Evolutionary conservation across 805 yeast genomes (phyloP).

Genomic region (Ogataea henricii): DNA sequence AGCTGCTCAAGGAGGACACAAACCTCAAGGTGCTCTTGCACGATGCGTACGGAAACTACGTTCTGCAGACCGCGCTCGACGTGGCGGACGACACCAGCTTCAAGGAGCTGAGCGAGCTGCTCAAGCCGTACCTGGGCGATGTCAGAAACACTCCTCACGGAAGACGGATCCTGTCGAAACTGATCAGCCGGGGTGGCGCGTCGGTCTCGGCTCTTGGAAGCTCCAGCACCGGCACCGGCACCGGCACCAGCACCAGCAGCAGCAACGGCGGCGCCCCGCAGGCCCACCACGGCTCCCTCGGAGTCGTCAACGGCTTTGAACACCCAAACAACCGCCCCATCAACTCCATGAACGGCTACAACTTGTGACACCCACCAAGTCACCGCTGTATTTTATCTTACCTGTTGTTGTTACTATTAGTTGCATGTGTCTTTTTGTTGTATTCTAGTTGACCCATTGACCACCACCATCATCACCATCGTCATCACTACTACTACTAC

Average conservation of each 20-base stretch:
- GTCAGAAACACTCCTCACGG: constrained; percentile 94
- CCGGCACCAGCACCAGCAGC: neutral
- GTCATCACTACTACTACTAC: constrained; percentile 10
- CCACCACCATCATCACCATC: constrained; percentile 14
- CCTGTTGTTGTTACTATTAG: constrained; percentile 13
- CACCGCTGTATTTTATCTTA: constrained; percentile 17
- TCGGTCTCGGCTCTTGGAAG: constrained; percentile 12
- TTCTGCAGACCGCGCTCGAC: constrained; percentile 58
- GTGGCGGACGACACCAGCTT: constrained; percentile 56
- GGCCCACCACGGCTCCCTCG: neutral
- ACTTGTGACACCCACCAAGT: constrained; percentile 3
- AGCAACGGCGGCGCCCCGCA: too few species aligned
- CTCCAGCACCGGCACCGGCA: neutral
- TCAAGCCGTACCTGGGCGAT: constrained; percentile 75
- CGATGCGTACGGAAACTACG: constrained; percentile 63
- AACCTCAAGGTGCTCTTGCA: constrained; percentile 47
- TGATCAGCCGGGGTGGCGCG: constrained; percentile 37
- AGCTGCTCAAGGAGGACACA: constrained; percentile 39
- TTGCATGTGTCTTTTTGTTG: constrained; percentile 22
- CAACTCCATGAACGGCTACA: constrained; percentile 15
- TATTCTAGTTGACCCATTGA: constrained; percentile 19
- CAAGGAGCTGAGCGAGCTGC: constrained; percentile 52
- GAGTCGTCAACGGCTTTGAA: neutral
- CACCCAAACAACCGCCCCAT: constrained; percentile 9
- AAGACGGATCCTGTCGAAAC: constrained; percentile 80